Evolutionary conservation across 106 monocot genomes (phyloP).

Genomic region (Narthecium ossifragum): DNA sequence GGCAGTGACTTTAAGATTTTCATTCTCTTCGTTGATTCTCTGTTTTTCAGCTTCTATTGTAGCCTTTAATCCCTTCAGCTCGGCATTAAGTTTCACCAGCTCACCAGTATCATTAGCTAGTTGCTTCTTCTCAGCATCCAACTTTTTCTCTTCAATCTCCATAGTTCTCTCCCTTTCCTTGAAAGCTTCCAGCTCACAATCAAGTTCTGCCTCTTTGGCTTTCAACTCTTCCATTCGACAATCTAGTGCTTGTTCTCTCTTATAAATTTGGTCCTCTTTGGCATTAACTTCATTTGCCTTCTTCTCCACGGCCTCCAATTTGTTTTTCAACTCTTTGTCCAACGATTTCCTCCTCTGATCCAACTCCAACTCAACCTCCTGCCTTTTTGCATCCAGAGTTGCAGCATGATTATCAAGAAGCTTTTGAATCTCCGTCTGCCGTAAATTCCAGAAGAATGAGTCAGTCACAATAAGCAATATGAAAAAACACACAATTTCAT

Average conservation of each 20-base stretch:
- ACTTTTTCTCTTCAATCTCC: conserved; percentile 41
- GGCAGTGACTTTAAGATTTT: conserved; percentile 59
- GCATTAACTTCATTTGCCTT: conserved; percentile 27
- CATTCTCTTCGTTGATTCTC: conserved; percentile 35
- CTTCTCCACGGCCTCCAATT: conserved; percentile 38
- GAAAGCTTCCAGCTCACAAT: conserved; percentile 58
- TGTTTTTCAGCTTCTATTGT: conserved; percentile 45
- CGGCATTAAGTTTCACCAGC: conserved; percentile 22
- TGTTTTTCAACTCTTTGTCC: conserved; percentile 52
- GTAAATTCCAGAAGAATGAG: background rate
- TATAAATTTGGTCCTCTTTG: conserved; percentile 43
- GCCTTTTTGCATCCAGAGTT: conserved; percentile 46
- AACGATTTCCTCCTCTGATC: conserved; percentile 39
- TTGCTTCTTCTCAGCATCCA: conserved; percentile 40
- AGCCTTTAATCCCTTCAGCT: conserved; percentile 47
- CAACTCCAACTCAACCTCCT: conserved; percentile 76
- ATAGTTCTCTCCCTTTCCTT: conserved; percentile 66
- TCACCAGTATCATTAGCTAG: conserved; percentile 36
- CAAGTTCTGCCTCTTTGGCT: conserved; percentile 49
- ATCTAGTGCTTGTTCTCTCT: conserved; percentile 63
- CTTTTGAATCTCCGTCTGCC: conserved; percentile 80
- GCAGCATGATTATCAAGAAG: conserved; percentile 74
- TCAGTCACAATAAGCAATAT: background rate
- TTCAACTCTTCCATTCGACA: conserved; percentile 44
- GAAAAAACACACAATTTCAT: background rate